Evolutionary conservation across 371 early-diverging fungal genomes (phyloP), one percentile per base, ranked within the genome.

Genomic region (Rhizopus arrhizus): DNA sequence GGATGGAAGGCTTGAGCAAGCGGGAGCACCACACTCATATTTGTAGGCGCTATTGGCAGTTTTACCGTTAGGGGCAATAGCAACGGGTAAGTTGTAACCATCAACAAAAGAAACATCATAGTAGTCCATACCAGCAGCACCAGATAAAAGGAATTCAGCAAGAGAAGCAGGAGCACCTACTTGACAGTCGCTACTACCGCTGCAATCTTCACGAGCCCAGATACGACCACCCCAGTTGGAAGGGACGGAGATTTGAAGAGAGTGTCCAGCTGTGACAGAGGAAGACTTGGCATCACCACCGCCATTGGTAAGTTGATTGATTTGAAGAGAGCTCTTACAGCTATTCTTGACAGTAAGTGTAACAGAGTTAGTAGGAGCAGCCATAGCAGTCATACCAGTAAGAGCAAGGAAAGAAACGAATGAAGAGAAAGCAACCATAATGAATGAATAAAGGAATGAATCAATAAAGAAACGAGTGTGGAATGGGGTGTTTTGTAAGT

Each of bases 21-120:
- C 31, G 29, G 76, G 70, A 13, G 61, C 46, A 32, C 73, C 67
- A 54, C 76, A 75, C 38, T 61, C 58, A 28, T 68, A 69, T 22
- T 61, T 41, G 15, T 55, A 53, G n/a, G 12, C 29, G 5, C 3
- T 10, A 29, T 43, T 29, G n/a, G 32, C 16, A n/a, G 11, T 22
- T 22, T 22, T 42, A 46, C 5, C 34, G 32, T 53, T 52, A 11
- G 77, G 73, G 15, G 53, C 22, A 22, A 76, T 67, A 49, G 46
- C 31, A 11, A 76, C 32, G 3, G 77, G 77, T 12, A 76, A 50
- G 22, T 76, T 76, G 58, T 59, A 71, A 7, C 77, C 77, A 45
- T 76, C 77, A 5, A 76, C 77, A 56, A 73, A 69, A 3, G 69
- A 69, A 9, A 76, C 46, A 50, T 76, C 77, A 43, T 76, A 76